Percentiles rank a stretch among this genome's conserved stretches.
Conservation (phyloP, 176 grass and related monocot species). For the Stipa capillata region DNA sequence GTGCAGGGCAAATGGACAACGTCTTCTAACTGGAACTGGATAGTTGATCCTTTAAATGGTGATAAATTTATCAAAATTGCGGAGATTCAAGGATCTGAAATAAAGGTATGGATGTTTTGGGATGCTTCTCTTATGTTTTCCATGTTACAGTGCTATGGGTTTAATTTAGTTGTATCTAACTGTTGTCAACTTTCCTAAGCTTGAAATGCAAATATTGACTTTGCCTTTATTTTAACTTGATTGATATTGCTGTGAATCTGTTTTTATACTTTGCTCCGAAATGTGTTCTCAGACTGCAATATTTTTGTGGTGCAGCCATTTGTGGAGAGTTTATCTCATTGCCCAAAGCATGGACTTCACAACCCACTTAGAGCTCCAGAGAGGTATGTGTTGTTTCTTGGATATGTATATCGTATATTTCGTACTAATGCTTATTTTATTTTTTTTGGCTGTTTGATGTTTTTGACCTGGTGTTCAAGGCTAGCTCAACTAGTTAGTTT, state of each 20-base stretch:
- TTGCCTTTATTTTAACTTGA: neutral
- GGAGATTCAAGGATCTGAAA: slow-evolving; percentile 71
- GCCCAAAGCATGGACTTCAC: slow-evolving; percentile 94
- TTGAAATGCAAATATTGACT: neutral
- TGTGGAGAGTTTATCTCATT: slow-evolving; percentile 74
- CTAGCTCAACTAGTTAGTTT: neutral
- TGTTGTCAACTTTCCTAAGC: neutral
- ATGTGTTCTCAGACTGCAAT: neutral
- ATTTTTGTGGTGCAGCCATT: slow-evolving; percentile 45
- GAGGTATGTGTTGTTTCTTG: slow-evolving; percentile 40
- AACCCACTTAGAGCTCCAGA: slow-evolving; percentile 85
- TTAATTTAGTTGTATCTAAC: neutral
- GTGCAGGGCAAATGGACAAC: slow-evolving; percentile 80
- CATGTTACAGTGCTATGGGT: neutral
- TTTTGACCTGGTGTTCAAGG: neutral
- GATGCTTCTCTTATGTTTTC: neutral
- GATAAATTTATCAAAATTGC: slow-evolving; percentile 80
- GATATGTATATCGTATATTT: neutral
- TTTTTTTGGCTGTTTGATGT: neutral
- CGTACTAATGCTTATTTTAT: neutral
- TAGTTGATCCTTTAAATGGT: slow-evolving; percentile 87
- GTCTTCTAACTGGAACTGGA: slow-evolving; percentile 58
- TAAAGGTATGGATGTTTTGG: slow-evolving; percentile 41
- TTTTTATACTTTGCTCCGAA: neutral
- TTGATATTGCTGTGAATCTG: neutral